Evolutionary conservation across 1,284 basidiomycete species (phyloP).

Genomic region (Leccinum subrobustum): DNA sequence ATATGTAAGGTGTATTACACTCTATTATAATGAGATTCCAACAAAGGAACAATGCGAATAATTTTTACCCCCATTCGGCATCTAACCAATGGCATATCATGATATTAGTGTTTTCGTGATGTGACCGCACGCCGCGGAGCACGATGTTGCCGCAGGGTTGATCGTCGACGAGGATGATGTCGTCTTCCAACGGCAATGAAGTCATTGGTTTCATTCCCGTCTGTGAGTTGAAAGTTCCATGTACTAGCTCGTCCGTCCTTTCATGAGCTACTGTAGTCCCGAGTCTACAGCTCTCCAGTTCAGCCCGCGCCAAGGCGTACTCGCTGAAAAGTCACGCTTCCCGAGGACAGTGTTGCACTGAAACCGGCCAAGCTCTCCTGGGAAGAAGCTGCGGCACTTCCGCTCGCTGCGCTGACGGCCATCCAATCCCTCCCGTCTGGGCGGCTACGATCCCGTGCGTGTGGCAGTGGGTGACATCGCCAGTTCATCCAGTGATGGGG

Average conservation of each 20-base stretch:
- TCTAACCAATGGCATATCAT: too few species aligned
- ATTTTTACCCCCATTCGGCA: too few species aligned
- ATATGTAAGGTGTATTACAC: too few species aligned
- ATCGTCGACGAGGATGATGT: too few species aligned
- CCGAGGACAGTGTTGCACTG: conserved; percentile 23
- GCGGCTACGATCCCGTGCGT: conserved; percentile 18
- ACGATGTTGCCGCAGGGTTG: too few species aligned
- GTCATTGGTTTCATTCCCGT: too few species aligned
- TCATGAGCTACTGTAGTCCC: background rate
- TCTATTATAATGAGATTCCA: too few species aligned
- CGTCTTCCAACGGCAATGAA: too few species aligned
- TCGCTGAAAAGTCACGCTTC: conserved; percentile 53
- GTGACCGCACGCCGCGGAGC: conserved; percentile 55
- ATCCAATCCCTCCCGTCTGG: conserved; percentile 45
- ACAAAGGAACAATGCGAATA: too few species aligned
- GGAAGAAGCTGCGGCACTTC: conserved; percentile 56
- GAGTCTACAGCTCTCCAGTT: conserved; percentile 9
- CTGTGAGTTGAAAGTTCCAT: too few species aligned
- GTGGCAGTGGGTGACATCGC: conserved; percentile 32
- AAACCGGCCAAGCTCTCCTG: conserved; percentile 49
- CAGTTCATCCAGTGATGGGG: conserved; percentile 40
- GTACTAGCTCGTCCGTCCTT: too few species aligned
- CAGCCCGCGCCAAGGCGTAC: conserved; percentile 45
- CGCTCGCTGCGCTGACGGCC: conserved; percentile 56
- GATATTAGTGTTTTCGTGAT: too few species aligned